A percentile compares a stretch with the other conserved stretches of the same genome.
Evolutionary conservation across 1,139 yeast species (phyloP).

Genomic region (Kazachstania sp.): DNA sequence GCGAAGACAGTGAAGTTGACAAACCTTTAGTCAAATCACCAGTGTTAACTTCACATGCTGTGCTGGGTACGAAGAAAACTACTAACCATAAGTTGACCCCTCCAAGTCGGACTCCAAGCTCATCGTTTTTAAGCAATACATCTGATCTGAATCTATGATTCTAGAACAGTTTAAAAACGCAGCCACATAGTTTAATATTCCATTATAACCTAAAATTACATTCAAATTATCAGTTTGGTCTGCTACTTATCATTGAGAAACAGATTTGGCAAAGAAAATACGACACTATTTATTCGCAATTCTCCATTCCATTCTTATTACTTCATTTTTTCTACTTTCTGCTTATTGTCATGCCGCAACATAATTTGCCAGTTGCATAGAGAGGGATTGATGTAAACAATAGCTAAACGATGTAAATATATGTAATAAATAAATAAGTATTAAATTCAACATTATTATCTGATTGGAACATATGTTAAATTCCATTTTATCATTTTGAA

Average conservation of each 20-base stretch:
- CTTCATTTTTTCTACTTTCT: background rate
- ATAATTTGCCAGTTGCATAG: background rate
- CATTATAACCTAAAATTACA: background rate
- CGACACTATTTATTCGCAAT: background rate
- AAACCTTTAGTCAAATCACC: conserved; percentile 2
- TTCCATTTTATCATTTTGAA: no score
- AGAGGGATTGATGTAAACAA: background rate
- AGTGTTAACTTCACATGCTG: background rate
- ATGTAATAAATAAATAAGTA: background rate
- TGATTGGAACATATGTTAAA: background rate
- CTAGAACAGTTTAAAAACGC: conserved; percentile 7
- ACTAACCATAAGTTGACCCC: conserved; percentile 6
- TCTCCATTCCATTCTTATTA: background rate
- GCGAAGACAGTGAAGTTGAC: conserved; percentile 1
- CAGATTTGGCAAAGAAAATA: background rate
- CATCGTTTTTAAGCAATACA: conserved; percentile 3
- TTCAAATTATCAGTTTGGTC: no score
- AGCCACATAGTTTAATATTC: background rate
- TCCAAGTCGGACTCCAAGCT: conserved; percentile 6
- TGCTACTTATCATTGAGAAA: no score
- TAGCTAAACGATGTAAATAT: background rate
- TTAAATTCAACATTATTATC: background rate
- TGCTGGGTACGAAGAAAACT: background rate
- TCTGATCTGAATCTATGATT: conserved; percentile 1
- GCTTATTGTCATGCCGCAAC: background rate